Evolutionary conservation across 441 rosid genomes (phyloP), one percentile per base, ranked within the genome.

Genomic region (Bocquillonia castaneifolia): DNA sequence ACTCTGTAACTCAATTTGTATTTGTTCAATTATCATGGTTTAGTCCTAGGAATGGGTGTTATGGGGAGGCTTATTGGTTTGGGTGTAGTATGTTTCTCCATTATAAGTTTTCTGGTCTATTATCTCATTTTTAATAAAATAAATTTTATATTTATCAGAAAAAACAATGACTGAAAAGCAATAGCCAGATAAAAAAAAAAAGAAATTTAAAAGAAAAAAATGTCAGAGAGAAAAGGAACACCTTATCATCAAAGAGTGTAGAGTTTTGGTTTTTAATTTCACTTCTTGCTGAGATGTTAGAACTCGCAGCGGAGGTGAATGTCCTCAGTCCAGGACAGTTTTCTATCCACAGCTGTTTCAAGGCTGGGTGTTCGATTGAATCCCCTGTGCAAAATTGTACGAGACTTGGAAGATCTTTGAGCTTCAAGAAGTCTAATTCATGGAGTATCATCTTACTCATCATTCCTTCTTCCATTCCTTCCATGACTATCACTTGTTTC

Each of bases 381-480:
- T 40, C 23, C n/a, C 44, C 54, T 0, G 14, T 8, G 36, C 54
- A 66, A n/a, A 76, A 71, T 13, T 25, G 32, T 23, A 12, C 45
- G 42, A 76, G 40, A 6, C 50, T 66, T 5, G 72, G 56, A 32
- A 71, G 75, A 31, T 17, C 5, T 32, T 17, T 34, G 60, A 60
- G 63, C 5, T 26, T 56, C 4, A 73, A 0, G 5, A 10, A 0
- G 15, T 23, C 8, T 3, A 67, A 2, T 32, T 67, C 66, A 23
- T 31, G 64, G 22, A 73, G 52, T 2, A 17, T 2, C 47, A 44
- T 7, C 29, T 17, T 3, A 0, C 37, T 10, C 50, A 20, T 51
- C n/a, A 1, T 22, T 18, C 40, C 48, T 6, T 26, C 66, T 37
- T 15, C 64, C 18, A 28, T 1, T 26, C 2, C 72, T 45, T 20